Conservation (phyloP, 2,329 filamentous ascomycete species). For the Xylariaceae sp. region DNA sequence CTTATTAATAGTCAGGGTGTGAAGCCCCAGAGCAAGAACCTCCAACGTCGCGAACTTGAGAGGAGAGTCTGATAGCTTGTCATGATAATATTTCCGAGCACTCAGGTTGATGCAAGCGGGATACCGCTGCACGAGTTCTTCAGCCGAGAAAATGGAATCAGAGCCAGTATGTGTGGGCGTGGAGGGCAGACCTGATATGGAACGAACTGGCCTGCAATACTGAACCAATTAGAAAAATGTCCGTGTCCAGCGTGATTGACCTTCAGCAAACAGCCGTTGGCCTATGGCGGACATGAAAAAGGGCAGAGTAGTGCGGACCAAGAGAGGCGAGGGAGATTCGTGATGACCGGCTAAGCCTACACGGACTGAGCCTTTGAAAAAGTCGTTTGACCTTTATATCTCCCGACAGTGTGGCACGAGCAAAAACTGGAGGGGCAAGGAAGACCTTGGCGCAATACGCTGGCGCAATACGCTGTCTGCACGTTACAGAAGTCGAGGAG, state of each 20-base stretch:
- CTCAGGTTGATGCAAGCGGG: slow-evolving; percentile 26
- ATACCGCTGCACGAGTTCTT: slow-evolving; percentile 29
- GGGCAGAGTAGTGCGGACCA: slow-evolving; percentile 16
- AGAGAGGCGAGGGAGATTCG: slow-evolving; percentile 16
- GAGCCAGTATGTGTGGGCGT: slow-evolving; percentile 12
- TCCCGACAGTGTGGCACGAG: slow-evolving; percentile 18
- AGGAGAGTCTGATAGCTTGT: slow-evolving; percentile 39
- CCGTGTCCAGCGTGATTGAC: slow-evolving; percentile 13
- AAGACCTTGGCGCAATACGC: slow-evolving; percentile 23
- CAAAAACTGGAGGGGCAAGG: slow-evolving; percentile 15
- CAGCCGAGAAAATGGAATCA: slow-evolving; percentile 18
- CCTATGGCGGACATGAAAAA: slow-evolving; percentile 14
- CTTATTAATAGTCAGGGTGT: slow-evolving; percentile 35
- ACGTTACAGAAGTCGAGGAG: slow-evolving; percentile 22
- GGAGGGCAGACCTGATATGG: slow-evolving; percentile 10
- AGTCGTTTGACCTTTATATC: slow-evolving; percentile 20
- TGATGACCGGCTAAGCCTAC: slow-evolving; percentile 12
- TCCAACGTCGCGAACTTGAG: slow-evolving; percentile 41
- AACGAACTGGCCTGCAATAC: slow-evolving; percentile 3
- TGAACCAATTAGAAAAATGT: slow-evolving; percentile 10
- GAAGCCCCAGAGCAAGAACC: slow-evolving; percentile 41
- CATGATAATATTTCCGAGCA: slow-evolving; percentile 40
- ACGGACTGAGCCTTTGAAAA: slow-evolving; percentile 9
- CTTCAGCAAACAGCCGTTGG: slow-evolving; percentile 11
- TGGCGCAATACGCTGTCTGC: slow-evolving; percentile 26